phyloP scores from a whole-genome alignment of 331 rosid genomes.

The Malus hybrid region DNA sequence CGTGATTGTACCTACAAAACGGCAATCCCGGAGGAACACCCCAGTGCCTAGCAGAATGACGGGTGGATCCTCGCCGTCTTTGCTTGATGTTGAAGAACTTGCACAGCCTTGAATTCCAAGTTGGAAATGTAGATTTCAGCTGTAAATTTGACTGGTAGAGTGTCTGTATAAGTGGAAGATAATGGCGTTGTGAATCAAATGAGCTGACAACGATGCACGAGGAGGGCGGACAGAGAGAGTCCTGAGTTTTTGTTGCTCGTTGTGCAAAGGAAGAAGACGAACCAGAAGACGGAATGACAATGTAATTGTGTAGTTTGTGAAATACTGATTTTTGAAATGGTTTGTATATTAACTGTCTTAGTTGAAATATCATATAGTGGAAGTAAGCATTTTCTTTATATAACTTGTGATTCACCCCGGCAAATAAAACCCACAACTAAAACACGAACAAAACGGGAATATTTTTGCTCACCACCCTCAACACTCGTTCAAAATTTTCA shows the following conservation, averaged over 20 bases:
- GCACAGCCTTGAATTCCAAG: slow-evolving; percentile 8
- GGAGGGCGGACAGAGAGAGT: not conserved
- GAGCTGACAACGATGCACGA: not conserved
- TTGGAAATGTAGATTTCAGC: not conserved
- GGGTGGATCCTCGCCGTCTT: slow-evolving; percentile 46
- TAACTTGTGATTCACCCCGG: no score
- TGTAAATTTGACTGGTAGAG: slow-evolving; percentile 10
- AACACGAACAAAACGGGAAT: no score
- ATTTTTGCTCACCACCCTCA: no score
- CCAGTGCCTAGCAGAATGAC: slow-evolving; percentile 62
- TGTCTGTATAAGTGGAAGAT: not conserved
- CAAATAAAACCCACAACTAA: no score
- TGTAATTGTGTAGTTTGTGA: not conserved
- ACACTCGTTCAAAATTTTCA: no score
- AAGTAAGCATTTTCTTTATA: no score
- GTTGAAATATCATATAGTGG: no score
- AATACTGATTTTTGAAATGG: not conserved
- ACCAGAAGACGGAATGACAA: not conserved
- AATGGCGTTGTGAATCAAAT: slow-evolving; percentile 3
- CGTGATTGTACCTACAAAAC: slow-evolving; percentile 55
- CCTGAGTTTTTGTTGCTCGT: not conserved
- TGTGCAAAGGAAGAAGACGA: not conserved
- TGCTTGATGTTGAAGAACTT: slow-evolving; percentile 29
- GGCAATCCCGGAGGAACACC: slow-evolving; percentile 69
- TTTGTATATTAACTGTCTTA: not conserved